Percentiles rank a stretch among this genome's conserved stretches.
phyloP scores from a whole-genome alignment of 306 rosid species.

The Dicorynia guianensis region DNA sequence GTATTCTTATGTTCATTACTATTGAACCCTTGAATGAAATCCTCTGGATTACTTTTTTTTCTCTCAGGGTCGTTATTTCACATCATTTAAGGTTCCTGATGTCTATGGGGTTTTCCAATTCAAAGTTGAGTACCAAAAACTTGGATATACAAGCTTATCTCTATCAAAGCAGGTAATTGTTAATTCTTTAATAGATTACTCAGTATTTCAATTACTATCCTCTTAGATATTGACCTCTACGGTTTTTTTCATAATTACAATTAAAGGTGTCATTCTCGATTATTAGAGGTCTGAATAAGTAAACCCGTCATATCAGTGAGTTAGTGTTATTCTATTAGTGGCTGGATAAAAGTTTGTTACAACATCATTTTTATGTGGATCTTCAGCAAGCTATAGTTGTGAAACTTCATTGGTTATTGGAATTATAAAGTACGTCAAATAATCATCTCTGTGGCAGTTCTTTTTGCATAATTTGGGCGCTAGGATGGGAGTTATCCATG shows the following conservation, averaged over 20 bases:
- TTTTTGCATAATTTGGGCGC: not conserved
- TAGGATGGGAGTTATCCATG: not conserved
- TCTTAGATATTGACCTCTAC: not conserved
- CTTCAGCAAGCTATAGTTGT: slow-evolving; percentile 23
- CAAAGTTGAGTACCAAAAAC: slow-evolving; percentile 90
- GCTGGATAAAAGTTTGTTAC: slow-evolving; percentile 24
- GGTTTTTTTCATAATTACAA: not conserved
- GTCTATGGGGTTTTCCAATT: slow-evolving; percentile 99
- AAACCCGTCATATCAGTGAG: slow-evolving; percentile 9
- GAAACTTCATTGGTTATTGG: not conserved
- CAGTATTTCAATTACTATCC: not conserved
- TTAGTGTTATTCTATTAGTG: not conserved
- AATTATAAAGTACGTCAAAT: not conserved
- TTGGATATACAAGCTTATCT: slow-evolving; percentile 86
- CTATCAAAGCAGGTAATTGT: slow-evolving; percentile 85
- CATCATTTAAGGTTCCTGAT: slow-evolving; percentile 95
- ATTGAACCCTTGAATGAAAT: not conserved
- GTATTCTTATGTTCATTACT: slow-evolving; percentile 13
- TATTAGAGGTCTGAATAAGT: not conserved
- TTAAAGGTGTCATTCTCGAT: too few relatives aligned
- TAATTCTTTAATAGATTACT: slow-evolving; percentile 8
- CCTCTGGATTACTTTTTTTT: slow-evolving; percentile 20
- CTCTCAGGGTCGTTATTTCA: slow-evolving; percentile 76
- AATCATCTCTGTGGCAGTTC: not conserved
- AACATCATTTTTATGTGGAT: slow-evolving; percentile 14